Conservation (phyloP, 2,329 filamentous ascomycete genomes). For the Sclerotiophoma versabilis region DNA sequence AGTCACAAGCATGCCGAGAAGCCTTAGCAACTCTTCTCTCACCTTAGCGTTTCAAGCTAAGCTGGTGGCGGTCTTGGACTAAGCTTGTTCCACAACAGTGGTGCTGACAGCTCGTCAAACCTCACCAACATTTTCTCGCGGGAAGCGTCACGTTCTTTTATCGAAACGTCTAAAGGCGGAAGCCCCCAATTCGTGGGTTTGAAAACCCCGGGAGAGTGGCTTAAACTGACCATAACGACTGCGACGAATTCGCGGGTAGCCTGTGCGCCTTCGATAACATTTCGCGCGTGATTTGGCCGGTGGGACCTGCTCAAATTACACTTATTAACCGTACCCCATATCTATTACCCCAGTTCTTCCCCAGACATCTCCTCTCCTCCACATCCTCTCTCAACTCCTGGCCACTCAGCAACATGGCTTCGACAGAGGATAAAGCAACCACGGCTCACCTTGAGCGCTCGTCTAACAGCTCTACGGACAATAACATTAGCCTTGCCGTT, state of each 20-base stretch:
- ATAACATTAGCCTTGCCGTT: conserved; percentile 13
- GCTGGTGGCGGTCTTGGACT: conserved; percentile 17
- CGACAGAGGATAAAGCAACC: conserved; percentile 22
- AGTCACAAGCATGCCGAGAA: conserved; percentile 19
- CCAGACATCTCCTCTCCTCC: conserved; percentile 6
- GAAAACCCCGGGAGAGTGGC: conserved; percentile 6
- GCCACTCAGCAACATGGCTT: conserved; percentile 22
- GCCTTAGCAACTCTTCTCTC: conserved; percentile 16
- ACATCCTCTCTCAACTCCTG: not conserved
- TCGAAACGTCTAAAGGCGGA: conserved; percentile 2
- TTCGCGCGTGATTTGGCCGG: conserved; percentile 4
- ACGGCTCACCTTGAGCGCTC: conserved; percentile 18
- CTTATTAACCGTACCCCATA: conserved; percentile 18
- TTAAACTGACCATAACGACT: conserved; percentile 1
- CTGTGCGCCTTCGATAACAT: conserved; percentile 2
- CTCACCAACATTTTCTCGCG: not conserved
- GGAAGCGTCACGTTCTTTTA: not conserved
- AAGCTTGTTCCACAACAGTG: conserved; percentile 7
- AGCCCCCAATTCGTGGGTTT: conserved; percentile 13
- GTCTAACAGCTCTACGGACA: conserved; percentile 19
- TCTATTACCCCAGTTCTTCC: conserved; percentile 15
- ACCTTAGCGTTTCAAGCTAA: conserved; percentile 17
- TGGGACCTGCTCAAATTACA: conserved; percentile 10
- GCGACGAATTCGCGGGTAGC: not conserved
- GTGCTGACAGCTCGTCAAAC: conserved; percentile 2